phyloP scores from a whole-genome alignment of 192 early-diverging fungal genomes.

The Linnemannia exigua region DNA sequence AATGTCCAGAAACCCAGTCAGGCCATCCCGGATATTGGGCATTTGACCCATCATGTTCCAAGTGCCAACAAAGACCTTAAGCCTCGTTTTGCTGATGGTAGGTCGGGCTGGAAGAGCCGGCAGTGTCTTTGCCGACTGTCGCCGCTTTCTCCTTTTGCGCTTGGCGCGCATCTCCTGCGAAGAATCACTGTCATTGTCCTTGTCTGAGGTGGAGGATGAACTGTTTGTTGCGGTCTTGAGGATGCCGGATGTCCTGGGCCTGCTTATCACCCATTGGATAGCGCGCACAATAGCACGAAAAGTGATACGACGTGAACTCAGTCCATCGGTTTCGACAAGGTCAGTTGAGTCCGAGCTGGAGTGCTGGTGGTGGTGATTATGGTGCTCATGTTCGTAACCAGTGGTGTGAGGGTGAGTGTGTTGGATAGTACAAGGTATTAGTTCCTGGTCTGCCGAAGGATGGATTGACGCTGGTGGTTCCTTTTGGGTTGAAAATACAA shows the following conservation, averaged over 20 bases:
- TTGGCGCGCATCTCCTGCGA: background rate
- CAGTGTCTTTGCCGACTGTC: background rate
- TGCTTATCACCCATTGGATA: constrained; percentile 24
- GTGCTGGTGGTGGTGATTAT: background rate
- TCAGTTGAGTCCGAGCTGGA: background rate
- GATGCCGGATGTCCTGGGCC: background rate
- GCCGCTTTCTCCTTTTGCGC: background rate
- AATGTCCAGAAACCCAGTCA: constrained; percentile 55
- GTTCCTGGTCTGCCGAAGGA: background rate
- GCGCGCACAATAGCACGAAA: constrained; percentile 13
- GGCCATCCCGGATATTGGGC: constrained; percentile 42
- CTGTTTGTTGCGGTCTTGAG: background rate
- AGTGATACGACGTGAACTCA: background rate
- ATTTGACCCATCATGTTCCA: constrained; percentile 71
- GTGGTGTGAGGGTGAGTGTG: background rate
- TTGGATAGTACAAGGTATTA: background rate
- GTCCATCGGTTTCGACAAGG: background rate
- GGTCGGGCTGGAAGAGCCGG: constrained; percentile 21
- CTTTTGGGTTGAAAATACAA: background rate
- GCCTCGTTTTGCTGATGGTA: constrained; percentile 51
- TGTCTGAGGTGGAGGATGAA: background rate
- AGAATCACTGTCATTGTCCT: background rate
- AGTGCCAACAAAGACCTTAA: constrained; percentile 70
- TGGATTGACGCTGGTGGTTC: background rate
- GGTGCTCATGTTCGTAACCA: background rate